These are phyloP conservation scores for Acanthamoeba triangularis DNA, from an alignment of 208 protist species.

Conservation along the genomic window DNA sequence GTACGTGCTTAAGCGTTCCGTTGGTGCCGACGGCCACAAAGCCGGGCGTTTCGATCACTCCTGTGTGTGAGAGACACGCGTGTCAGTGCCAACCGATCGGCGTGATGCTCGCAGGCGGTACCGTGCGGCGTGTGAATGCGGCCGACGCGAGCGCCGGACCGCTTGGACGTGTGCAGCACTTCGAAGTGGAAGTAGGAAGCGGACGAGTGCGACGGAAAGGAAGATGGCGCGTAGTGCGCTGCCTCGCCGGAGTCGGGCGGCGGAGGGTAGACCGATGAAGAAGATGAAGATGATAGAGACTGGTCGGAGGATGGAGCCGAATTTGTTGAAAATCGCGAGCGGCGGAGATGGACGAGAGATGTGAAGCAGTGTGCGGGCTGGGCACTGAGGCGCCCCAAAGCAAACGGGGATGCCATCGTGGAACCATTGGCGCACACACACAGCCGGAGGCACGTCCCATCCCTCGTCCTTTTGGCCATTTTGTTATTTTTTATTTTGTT, in stretches of 20 bases:
- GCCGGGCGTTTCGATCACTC: slow-evolving; percentile 80
- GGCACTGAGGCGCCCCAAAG: too few relatives aligned
- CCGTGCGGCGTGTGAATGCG: slow-evolving; percentile 82
- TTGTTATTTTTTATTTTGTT: too few relatives aligned
- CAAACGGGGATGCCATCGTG: too few relatives aligned
- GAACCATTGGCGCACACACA: too few relatives aligned
- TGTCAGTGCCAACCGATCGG: neutral
- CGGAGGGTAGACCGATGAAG: neutral
- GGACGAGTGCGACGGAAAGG: slow-evolving; percentile 46
- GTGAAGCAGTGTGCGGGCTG: too few relatives aligned
- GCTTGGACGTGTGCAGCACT: slow-evolving; percentile 80
- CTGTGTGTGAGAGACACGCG: neutral
- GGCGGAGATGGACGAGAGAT: too few relatives aligned
- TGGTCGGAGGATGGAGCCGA: neutral
- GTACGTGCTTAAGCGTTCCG: slow-evolving; percentile 80
- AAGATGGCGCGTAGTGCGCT: neutral
- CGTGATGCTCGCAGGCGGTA: too few relatives aligned
- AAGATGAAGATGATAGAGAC: neutral
- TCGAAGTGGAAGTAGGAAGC: slow-evolving; percentile 83
- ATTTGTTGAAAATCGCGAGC: neutral
- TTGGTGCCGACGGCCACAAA: slow-evolving; percentile 86
- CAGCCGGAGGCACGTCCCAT: too few relatives aligned
- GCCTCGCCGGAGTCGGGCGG: slow-evolving; percentile 5
- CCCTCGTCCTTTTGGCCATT: too few relatives aligned
- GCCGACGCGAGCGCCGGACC: slow-evolving; percentile 80